phyloP scores from a whole-genome alignment of 306 rosid species.

The Calophaca sinica region DNA sequence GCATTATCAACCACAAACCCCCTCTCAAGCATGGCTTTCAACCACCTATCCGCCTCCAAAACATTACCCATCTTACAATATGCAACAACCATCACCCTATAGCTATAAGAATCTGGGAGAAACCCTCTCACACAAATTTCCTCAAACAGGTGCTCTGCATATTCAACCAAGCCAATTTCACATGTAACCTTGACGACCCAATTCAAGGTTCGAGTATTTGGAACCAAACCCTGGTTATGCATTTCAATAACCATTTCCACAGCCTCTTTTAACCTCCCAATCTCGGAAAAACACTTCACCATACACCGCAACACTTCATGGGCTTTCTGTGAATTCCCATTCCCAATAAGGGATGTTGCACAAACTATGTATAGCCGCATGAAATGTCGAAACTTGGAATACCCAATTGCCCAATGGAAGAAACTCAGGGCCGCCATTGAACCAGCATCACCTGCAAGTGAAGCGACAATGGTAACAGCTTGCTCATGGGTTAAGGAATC shows the following conservation, averaged over 20 bases:
- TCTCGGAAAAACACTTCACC: conserved; percentile 69
- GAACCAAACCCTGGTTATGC: conserved; percentile 73
- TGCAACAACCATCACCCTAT: conserved; percentile 71
- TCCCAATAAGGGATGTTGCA: conserved; percentile 61
- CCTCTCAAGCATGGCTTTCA: conserved; percentile 69
- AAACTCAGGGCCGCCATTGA: conserved; percentile 81
- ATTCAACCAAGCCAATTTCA: conserved; percentile 62
- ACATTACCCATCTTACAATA: conserved; percentile 61
- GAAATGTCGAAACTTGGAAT: conserved; percentile 67
- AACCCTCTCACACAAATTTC: conserved; percentile 87
- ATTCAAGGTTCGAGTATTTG: conserved; percentile 65
- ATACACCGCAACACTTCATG: conserved; percentile 72
- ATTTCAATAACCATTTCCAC: conserved; percentile 77
- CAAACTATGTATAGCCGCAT: conserved; percentile 76
- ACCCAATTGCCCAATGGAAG: conserved; percentile 74
- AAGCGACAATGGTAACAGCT: conserved; percentile 68
- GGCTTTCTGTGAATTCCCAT: conserved; percentile 70
- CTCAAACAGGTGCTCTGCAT: conserved; percentile 78
- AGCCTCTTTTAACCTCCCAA: conserved; percentile 83
- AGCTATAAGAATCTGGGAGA: conserved; percentile 67
- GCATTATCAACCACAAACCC: conserved; percentile 77
- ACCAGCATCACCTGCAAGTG: conserved; percentile 75
- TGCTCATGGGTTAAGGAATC: conserved; percentile 71
- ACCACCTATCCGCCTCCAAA: conserved; percentile 85
- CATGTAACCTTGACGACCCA: conserved; percentile 49